Percentiles rank a stretch among this genome's conserved stretches.
Conservation (phyloP, 2,329 filamentous ascomycete genomes). For the Pyrenophora graminea region DNA sequence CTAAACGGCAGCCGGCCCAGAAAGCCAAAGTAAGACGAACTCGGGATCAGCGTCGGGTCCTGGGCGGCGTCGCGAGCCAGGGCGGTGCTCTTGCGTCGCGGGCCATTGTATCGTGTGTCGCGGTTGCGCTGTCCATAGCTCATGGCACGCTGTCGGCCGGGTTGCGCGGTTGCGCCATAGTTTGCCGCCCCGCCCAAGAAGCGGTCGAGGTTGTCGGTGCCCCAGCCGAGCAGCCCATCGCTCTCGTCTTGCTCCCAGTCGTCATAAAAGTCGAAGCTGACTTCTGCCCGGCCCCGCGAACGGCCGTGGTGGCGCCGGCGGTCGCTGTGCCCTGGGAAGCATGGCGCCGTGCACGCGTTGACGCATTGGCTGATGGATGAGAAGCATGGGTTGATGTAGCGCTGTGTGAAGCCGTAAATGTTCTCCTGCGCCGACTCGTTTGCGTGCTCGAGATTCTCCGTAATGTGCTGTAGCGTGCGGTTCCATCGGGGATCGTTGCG, state of each 20-base stretch:
- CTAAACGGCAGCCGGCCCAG: slow-evolving; percentile 82
- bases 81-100: slow-evolving; percentile 60
- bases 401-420: slow-evolving; percentile 85
- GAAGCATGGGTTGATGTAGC: slow-evolving; percentile 82
- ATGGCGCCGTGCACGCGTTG: slow-evolving; percentile 69
- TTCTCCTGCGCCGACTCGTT: slow-evolving; percentile 90
- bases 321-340: slow-evolving; percentile 75
- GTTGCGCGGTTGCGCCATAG: slow-evolving; percentile 59
- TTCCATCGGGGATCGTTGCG: slow-evolving; percentile 81
- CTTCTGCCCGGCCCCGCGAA: slow-evolving; percentile 68
- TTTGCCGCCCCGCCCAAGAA: slow-evolving; percentile 71
- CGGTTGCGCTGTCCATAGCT: slow-evolving; percentile 77
- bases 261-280: slow-evolving; percentile 96
- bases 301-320: slow-evolving; percentile 69
- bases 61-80: slow-evolving; percentile 55
- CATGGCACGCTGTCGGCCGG: slow-evolving; percentile 78
- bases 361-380: slow-evolving; percentile 67
- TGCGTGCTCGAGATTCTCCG: slow-evolving; percentile 85
- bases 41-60: slow-evolving; percentile 88
- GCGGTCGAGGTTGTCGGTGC: slow-evolving; percentile 81
- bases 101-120: slow-evolving; percentile 36
- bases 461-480: slow-evolving; percentile 90
- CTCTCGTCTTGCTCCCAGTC: slow-evolving; percentile 80
- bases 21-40: slow-evolving; percentile 83
- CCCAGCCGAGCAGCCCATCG: slow-evolving; percentile 73